Evolutionary conservation across 2,329 filamentous ascomycete genomes (phyloP).

Genomic region (Neonectria ditissima): DNA sequence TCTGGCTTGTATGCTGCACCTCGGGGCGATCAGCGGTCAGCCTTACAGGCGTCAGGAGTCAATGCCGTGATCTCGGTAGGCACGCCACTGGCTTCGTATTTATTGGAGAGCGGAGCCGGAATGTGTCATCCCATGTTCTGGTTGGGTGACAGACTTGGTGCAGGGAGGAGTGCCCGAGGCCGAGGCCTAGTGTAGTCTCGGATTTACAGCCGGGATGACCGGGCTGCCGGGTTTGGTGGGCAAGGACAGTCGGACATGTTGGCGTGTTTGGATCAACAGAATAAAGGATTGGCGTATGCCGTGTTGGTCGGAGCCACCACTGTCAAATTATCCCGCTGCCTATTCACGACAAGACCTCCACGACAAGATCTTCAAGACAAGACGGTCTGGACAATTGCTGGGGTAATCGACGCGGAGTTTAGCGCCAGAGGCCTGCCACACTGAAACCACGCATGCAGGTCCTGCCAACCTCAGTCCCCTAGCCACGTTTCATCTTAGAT

Average conservation of each 20-base stretch:
- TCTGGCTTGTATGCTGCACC: not conserved
- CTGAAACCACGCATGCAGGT: slow-evolving; percentile 18
- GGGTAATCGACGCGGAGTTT: not conserved
- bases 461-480: not conserved
- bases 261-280: too few species aligned
- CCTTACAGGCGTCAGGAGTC: not conserved
- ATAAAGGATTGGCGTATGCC: too few species aligned
- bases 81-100: slow-evolving; percentile 9
- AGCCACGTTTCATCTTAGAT: slow-evolving; percentile 18
- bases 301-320: too few species aligned
- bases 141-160: slow-evolving; percentile 9
- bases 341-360: too few species aligned
- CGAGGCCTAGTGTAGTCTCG: slow-evolving; percentile 3
- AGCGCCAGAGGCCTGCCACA: not conserved
- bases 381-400: not conserved
- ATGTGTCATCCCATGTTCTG: slow-evolving; percentile 23
- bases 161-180: not conserved
- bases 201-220: not conserved
- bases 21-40: not conserved
- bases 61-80: not conserved
- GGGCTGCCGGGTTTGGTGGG: not conserved
- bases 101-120: slow-evolving; percentile 5
- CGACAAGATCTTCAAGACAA: not conserved
- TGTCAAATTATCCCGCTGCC: too few species aligned
- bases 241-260: not conserved